Evolutionary conservation across 2,329 filamentous ascomycete species (phyloP).

Genomic region (Fusarium floridanum): DNA sequence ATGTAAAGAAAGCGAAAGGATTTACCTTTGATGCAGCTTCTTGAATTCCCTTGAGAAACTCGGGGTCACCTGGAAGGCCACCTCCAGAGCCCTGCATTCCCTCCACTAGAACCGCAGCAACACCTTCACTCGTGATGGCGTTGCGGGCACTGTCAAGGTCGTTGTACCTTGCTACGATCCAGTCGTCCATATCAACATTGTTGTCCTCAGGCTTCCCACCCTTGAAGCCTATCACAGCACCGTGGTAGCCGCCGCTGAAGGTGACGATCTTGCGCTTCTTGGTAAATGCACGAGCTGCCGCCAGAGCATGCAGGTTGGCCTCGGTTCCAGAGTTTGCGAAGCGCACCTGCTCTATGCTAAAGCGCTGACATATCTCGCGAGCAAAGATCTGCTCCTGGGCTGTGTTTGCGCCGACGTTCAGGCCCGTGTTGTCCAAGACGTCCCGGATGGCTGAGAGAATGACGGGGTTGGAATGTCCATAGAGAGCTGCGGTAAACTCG

Average conservation of each 20-base stretch:
- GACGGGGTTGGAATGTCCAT: conserved; percentile 71
- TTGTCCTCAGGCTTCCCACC: conserved; percentile 54
- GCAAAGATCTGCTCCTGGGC: conserved; percentile 66
- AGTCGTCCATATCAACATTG: conserved; percentile 66
- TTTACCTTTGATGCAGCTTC: conserved; percentile 56
- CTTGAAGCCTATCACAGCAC: conserved; percentile 54
- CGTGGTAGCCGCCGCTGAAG: conserved; percentile 61
- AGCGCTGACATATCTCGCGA: conserved; percentile 64
- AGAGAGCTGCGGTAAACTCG: conserved; percentile 75
- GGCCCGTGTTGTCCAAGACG: conserved; percentile 60
- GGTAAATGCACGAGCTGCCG: conserved; percentile 63
- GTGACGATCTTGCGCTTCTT: conserved; percentile 62
- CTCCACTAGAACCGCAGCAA: conserved; percentile 76
- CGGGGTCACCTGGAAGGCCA: conserved; percentile 61
- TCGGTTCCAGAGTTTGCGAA: conserved; percentile 77
- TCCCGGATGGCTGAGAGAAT: conserved; percentile 63
- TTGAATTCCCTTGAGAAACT: conserved; percentile 67
- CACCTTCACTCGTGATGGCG: conserved; percentile 58
- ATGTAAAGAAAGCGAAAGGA: background rate
- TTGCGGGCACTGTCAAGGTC: conserved; percentile 61
- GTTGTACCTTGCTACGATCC: conserved; percentile 73
- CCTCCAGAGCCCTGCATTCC: conserved; percentile 75
- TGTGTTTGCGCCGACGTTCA: conserved; percentile 68
- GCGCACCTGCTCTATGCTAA: conserved; percentile 67
- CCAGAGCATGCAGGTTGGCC: conserved; percentile 71